Percentiles rank a stretch among this genome's conserved stretches.
Conservation (phyloP, 2,329 filamentous ascomycete species). For the Aspergillus sp. region DNA sequence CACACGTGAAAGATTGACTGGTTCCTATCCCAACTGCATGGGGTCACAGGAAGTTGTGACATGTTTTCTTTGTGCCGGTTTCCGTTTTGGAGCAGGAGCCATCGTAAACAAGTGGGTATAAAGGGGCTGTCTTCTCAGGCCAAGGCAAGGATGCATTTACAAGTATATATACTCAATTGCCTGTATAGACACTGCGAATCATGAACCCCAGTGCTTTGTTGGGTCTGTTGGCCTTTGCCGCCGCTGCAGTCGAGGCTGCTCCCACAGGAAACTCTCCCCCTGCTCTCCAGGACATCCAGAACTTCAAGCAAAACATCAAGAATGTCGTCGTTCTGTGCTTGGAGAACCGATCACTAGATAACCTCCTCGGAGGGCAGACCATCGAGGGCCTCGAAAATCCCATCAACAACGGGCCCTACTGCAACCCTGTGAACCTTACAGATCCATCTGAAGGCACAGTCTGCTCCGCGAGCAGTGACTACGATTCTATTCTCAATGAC, state of each 20-base stretch:
- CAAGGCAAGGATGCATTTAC: too few relatives aligned
- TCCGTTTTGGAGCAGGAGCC: too few relatives aligned
- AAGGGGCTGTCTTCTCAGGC: too few relatives aligned
- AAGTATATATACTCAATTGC: too few relatives aligned
- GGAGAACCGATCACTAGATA: slow-evolving; percentile 45
- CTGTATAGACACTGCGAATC: not conserved
- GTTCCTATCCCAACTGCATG: too few relatives aligned
- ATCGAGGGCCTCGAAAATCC: slow-evolving; percentile 37
- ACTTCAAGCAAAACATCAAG: slow-evolving; percentile 32
- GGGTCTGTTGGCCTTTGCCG: slow-evolving; percentile 20
- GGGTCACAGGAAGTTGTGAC: too few relatives aligned
- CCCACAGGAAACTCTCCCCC: slow-evolving; percentile 1
- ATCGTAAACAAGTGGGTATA: too few relatives aligned
- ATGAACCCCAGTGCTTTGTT: slow-evolving; percentile 20
- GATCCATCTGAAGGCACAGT: slow-evolving; percentile 20
- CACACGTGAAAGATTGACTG: too few relatives aligned
- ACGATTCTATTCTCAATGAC: slow-evolving; percentile 39
- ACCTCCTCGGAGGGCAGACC: slow-evolving; percentile 39
- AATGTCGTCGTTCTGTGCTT: slow-evolving; percentile 33
- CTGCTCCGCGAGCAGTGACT: slow-evolving; percentile 34
- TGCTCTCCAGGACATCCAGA: slow-evolving; percentile 13
- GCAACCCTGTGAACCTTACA: slow-evolving; percentile 37
- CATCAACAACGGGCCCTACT: slow-evolving; percentile 39
- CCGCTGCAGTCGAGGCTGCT: slow-evolving; percentile 8
- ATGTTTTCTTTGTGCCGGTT: too few relatives aligned